Percentiles rank a stretch among this genome's conserved stretches.
Evolutionary conservation across 495 filamentous ascomycete genomes (phyloP).

Genomic region (Daldinia childiae): DNA sequence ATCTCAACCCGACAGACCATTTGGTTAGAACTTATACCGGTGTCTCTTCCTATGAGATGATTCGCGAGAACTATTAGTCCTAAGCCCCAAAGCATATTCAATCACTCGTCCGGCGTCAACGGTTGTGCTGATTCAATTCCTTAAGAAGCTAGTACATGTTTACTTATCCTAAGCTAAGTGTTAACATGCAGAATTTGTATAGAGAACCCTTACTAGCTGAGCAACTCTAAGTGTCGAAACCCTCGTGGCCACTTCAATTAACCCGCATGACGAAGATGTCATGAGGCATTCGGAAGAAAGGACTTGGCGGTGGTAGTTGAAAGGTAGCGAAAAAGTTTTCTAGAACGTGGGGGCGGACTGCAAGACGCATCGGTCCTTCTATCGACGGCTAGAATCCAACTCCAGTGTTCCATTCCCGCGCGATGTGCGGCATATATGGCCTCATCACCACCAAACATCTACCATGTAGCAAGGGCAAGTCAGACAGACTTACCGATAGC

Average conservation of each 20-base stretch:
- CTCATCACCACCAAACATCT: slow-evolving; percentile 19
- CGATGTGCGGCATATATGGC: slow-evolving; percentile 15
- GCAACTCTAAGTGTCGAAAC: not conserved
- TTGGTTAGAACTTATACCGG: not conserved
- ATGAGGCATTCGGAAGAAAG: slow-evolving; percentile 10
- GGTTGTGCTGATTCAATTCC: not conserved
- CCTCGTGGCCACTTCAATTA: slow-evolving; percentile 2
- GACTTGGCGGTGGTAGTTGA: slow-evolving; percentile 7
- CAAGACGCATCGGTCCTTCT: slow-evolving; percentile 19
- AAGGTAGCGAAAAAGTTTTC: not conserved
- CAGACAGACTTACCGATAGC: slow-evolving; percentile 34
- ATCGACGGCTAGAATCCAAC: slow-evolving; percentile 9
- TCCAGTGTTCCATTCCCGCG: slow-evolving; percentile 16
- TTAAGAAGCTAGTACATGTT: not conserved
- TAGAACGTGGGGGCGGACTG: slow-evolving; percentile 16
- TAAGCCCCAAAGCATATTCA: not conserved
- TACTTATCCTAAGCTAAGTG: not conserved
- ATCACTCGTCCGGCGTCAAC: not conserved
- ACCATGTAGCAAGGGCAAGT: slow-evolving; percentile 5
- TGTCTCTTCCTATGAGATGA: not conserved
- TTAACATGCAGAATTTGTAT: not conserved
- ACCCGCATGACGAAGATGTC: slow-evolving; percentile 7
- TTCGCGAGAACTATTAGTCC: not conserved
- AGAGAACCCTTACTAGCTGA: not conserved
- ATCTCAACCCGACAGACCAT: not conserved